Conservation (phyloP, 768 basidiomycete genomes). For the Tulasnella sp. region DNA sequence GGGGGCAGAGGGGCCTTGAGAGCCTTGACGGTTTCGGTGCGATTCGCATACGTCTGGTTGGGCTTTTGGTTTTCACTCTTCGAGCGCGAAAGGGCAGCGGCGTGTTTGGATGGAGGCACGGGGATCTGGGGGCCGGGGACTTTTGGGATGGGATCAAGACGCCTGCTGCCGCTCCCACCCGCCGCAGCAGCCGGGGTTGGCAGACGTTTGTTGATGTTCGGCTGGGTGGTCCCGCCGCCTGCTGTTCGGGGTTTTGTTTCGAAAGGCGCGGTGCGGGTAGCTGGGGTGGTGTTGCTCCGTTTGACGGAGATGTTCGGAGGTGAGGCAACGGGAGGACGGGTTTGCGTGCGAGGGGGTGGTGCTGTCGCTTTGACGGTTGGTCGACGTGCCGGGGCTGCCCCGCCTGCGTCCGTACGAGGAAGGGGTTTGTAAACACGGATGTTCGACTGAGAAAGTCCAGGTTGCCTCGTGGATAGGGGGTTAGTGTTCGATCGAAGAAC, state of each 20-base stretch:
- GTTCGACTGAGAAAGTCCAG: too few species aligned
- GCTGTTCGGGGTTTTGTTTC: constrained; percentile 3
- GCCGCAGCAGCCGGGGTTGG: not conserved
- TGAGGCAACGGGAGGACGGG: not conserved
- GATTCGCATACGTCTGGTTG: not conserved
- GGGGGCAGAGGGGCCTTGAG: constrained; percentile 8
- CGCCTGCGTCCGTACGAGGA: too few species aligned
- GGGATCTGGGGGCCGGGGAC: not conserved
- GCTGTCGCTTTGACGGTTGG: not conserved
- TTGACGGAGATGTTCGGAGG: constrained; percentile 2
- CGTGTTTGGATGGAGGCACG: not conserved
- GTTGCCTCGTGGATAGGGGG: too few species aligned
- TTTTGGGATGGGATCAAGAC: not conserved
- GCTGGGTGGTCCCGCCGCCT: not conserved
- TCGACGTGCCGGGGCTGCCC: not conserved
- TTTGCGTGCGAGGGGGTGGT: not conserved
- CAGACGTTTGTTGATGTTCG: not conserved
- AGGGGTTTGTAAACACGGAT: too few species aligned
- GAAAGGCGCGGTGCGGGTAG: not conserved
- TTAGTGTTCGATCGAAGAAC: constrained; percentile 6
- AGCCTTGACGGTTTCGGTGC: not conserved
- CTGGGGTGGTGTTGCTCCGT: constrained; percentile 12
- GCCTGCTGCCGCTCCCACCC: not conserved
- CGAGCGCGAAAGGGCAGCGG: constrained; percentile 1
- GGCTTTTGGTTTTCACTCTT: constrained; percentile 9